These are phyloP conservation scores for Abortiporus biennis DNA, from an alignment of 1,284 basidiomycete genomes.

Conservation along the genomic window DNA sequence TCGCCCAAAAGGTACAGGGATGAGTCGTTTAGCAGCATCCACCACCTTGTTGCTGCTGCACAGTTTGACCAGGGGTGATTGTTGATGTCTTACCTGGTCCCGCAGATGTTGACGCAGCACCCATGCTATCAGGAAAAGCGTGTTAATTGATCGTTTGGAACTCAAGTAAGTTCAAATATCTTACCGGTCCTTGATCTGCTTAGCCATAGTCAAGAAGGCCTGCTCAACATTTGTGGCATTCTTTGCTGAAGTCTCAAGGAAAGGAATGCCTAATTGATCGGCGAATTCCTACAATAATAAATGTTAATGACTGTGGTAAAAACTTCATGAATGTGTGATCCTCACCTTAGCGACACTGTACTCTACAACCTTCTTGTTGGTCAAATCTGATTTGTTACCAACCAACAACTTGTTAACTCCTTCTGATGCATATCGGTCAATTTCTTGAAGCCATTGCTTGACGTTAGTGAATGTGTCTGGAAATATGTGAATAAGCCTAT, in stretches of 20 bases:
- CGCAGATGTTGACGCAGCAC: slow-evolving; percentile 63
- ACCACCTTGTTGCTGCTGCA: slow-evolving; percentile 66
- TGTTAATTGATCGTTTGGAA: slow-evolving; percentile 8
- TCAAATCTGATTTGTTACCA: slow-evolving; percentile 97
- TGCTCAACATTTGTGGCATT: slow-evolving; percentile 98
- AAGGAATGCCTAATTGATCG: slow-evolving; percentile 91
- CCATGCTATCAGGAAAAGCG: slow-evolving; percentile 53
- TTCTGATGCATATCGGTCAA: slow-evolving; percentile 98
- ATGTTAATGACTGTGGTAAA: slow-evolving; percentile 8
- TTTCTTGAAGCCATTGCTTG: slow-evolving; percentile 99
- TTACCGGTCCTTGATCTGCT: slow-evolving; percentile 96
- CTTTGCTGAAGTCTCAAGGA: slow-evolving; percentile 99
- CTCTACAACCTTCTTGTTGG: slow-evolving; percentile 98
- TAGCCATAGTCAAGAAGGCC: slow-evolving; percentile 99
- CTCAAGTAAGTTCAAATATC: slow-evolving; percentile 16
- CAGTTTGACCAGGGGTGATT: slow-evolving; percentile 70
- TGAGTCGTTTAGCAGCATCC: slow-evolving; percentile 61
- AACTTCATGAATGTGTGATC: slow-evolving; percentile 8
- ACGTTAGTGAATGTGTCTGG: slow-evolving; percentile 96
- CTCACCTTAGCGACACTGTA: slow-evolving; percentile 92
- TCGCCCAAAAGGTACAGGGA: too few species aligned
- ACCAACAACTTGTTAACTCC: slow-evolving; percentile 98
- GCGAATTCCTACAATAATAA: slow-evolving; percentile 74
- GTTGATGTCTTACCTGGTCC: slow-evolving; percentile 67
- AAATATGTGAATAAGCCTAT: neutral